Evolutionary conservation across 1,139 yeast genomes (phyloP).

Genomic region (Wickerhamomyces sp.): DNA sequence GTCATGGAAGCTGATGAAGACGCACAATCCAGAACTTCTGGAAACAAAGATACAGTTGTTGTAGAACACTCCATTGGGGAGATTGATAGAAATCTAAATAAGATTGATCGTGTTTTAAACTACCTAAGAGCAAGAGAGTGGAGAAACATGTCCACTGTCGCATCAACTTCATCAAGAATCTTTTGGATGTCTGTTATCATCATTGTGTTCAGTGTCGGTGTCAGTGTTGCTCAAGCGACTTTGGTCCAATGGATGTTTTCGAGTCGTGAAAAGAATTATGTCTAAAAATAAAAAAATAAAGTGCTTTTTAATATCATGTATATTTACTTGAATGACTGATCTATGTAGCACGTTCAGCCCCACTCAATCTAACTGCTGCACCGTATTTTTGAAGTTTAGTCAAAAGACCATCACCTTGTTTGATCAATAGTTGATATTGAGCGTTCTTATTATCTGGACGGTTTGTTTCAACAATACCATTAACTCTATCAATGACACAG

Average conservation of each 20-base stretch:
- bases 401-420: slow-evolving; percentile 88
- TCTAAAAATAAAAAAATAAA: slow-evolving; percentile 16
- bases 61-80: slow-evolving; percentile 54
- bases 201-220: slow-evolving; percentile 59
- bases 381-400: slow-evolving; percentile 96
- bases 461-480: slow-evolving; percentile 93
- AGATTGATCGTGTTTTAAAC: slow-evolving; percentile 53
- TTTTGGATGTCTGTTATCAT: slow-evolving; percentile 59
- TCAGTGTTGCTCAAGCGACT: slow-evolving; percentile 59
- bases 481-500: slow-evolving; percentile 93
- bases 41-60: slow-evolving; percentile 46
- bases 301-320: not conserved
- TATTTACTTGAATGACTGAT: not conserved
- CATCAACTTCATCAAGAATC: slow-evolving; percentile 59
- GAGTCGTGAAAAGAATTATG: slow-evolving; percentile 35
- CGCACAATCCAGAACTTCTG: slow-evolving; percentile 45
- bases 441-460: slow-evolving; percentile 95
- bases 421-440: slow-evolving; percentile 83
- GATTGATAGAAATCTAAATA: slow-evolving; percentile 56
- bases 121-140: slow-evolving; percentile 69
- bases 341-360: slow-evolving; percentile 63
- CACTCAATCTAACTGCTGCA: slow-evolving; percentile 93
- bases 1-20: slow-evolving; percentile 48
- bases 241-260: slow-evolving; percentile 47
- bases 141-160: slow-evolving; percentile 69